Conservation (phyloP, 768 basidiomycete species). For the Boletus rufocinnamomeus region DNA sequence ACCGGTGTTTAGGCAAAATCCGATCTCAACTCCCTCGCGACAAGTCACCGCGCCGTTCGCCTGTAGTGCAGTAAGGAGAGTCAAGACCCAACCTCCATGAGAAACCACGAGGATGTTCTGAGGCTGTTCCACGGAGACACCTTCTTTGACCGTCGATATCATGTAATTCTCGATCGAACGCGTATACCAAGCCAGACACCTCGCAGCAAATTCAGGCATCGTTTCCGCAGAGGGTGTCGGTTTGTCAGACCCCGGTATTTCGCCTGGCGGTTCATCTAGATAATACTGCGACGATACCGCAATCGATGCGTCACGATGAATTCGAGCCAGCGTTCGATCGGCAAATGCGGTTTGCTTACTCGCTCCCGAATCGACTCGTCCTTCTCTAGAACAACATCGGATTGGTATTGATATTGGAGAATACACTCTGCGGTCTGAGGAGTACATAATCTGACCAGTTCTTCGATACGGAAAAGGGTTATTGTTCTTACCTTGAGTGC, state of each 20-base stretch:
- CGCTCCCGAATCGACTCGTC: constrained; percentile 1
- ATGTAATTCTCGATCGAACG: constrained; percentile 5
- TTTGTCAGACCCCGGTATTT: not conserved
- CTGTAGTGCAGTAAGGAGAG: constrained; percentile 44
- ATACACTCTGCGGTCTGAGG: constrained; percentile 1
- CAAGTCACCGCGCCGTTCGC: constrained; percentile 40
- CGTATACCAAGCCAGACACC: constrained; percentile 7
- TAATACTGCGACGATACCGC: not conserved
- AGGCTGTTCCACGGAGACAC: not conserved
- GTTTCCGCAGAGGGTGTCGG: not conserved
- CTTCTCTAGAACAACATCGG: not conserved
- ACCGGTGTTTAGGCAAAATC: constrained; percentile 17
- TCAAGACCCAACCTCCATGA: constrained; percentile 54
- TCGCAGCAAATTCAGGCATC: not conserved
- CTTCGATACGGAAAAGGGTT: not conserved
- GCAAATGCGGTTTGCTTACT: not conserved
- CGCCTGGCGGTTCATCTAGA: not conserved
- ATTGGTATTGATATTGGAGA: not conserved
- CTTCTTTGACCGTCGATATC: not conserved
- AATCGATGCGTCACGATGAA: not conserved
- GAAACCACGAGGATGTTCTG: constrained; percentile 1
- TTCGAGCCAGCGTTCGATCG: not conserved
- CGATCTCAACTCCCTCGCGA: constrained; percentile 28
- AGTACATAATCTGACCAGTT: not conserved
- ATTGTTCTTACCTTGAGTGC: constrained; percentile 56